Evolutionary conservation across 2,329 filamentous ascomycete genomes (phyloP).

Genomic region (Ceratocystis diversiconidia): DNA sequence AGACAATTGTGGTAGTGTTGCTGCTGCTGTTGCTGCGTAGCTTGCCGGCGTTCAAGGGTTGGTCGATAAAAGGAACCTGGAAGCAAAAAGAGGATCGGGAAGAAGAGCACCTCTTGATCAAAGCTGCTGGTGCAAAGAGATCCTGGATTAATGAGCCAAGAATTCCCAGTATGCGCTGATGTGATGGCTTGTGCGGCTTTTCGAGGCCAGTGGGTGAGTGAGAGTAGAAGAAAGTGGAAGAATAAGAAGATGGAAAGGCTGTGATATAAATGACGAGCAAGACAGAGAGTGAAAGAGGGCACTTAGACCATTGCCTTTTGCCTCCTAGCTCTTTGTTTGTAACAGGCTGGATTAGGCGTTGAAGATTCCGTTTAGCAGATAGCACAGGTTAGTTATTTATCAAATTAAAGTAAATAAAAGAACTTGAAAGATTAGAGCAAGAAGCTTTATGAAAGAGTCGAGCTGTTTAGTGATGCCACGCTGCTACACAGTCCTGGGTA

Average conservation of each 20-base stretch:
- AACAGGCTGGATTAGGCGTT: neutral
- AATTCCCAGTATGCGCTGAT: slow-evolving; percentile 2
- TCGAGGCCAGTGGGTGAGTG: neutral
- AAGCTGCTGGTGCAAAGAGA: slow-evolving; percentile 3
- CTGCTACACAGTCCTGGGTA: no score
- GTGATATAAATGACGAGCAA: neutral
- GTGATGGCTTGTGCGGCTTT: slow-evolving; percentile 4
- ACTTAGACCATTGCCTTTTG: neutral
- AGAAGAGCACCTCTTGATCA: slow-evolving; percentile 5
- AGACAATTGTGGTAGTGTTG: neutral
- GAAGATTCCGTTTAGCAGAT: neutral
- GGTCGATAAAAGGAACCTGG: neutral
- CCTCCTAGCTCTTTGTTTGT: neutral
- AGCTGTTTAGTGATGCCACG: no score
- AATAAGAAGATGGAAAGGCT: neutral
- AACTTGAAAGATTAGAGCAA: neutral
- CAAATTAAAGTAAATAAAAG: neutral
- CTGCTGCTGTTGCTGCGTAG: neutral
- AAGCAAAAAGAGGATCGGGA: neutral
- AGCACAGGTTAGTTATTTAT: neutral
- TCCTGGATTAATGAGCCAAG: slow-evolving; percentile 7
- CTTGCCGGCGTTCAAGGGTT: neutral
- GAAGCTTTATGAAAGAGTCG: neutral
- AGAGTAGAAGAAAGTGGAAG: neutral
- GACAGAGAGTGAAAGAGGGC: neutral